Conservation (phyloP, 768 basidiomycete species). For the Nidularia pulvinata region DNA sequence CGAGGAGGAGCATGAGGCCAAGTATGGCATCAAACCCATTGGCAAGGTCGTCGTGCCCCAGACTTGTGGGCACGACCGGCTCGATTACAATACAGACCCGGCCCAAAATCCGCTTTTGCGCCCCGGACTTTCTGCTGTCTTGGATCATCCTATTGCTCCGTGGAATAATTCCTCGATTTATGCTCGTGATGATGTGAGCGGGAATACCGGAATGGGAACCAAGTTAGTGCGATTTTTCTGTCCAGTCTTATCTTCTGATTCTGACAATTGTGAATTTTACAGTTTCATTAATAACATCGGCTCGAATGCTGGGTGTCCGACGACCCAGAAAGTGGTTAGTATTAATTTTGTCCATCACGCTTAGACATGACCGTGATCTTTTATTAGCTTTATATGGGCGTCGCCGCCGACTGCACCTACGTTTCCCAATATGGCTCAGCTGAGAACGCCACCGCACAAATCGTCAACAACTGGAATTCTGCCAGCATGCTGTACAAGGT, state of each 20-base stretch:
- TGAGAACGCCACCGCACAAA: constrained; percentile 69
- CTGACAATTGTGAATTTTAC: constrained; percentile 4
- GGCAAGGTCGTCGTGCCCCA: constrained; percentile 21
- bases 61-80: constrained; percentile 70
- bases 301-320: constrained; percentile 69
- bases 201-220: constrained; percentile 44
- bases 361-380: constrained; percentile 2
- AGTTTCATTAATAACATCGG: constrained; percentile 78
- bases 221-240: constrained; percentile 53
- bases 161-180: constrained; percentile 29
- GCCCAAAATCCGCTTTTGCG: constrained; percentile 44
- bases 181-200: constrained; percentile 56
- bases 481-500: constrained; percentile 74
- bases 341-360: constrained; percentile 3
- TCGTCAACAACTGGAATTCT: constrained; percentile 81
- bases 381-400: constrained; percentile 71
- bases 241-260: constrained; percentile 1
- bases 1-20: constrained; percentile 42
- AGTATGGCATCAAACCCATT: constrained; percentile 17
- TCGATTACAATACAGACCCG: constrained; percentile 67
- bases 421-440: constrained; percentile 60
- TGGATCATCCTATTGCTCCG: constrained; percentile 38
- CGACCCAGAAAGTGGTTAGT: constrained; percentile 64
- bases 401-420: constrained; percentile 88
- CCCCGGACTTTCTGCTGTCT: constrained; percentile 20